Base-by-base conservation (phyloP, 305 asterid species). In the Fraxinus velutina region DNA sequence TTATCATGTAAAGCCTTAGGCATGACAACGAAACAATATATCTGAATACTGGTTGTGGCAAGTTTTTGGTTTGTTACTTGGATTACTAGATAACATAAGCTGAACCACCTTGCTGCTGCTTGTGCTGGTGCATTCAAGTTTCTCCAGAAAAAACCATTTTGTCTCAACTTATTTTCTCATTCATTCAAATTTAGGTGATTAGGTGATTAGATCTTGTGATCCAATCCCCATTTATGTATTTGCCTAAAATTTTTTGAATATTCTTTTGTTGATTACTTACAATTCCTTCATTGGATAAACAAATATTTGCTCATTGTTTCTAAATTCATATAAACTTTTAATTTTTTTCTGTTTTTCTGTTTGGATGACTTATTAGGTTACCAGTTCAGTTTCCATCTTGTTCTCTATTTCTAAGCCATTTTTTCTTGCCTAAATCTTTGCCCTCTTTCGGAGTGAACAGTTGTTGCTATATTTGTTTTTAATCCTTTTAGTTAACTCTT, bases 91-190 rank as follows among this genome's bases (percentile, higher is more conserved):
- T 33, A 33, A 34, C 50, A n/a, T 32, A 72, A 34, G 47, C n/a
- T 72, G 30, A 33, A 72, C 22, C 50, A 72, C 76, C 76, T 72
- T 72, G 76, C 47, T 72, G n/a, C 76, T 34, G 76, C 76, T 32
- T 72, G 44, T 32, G 15, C 44, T 32, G 76, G 76, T 15, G 76
- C 76, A 32, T 29, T n/a, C 50, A 32, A 32, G 27, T 72, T 32
- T 34, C 27, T 32, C 15, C 29, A 6, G 50, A 72, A 32, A 30
- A 72, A 33, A 4, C 15, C 47, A 33, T 70, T 29, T 29, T 32
- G 5, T 29, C 39, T 68, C 9, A 3, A 70, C 39, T 70, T 70
- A 70, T 70, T 30, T 32, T 30, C 75, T n/a, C 29, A 66, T 27
- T 68, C 39, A 30, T 70, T 70, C 44, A 70, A 21, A 60, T 60